These are phyloP conservation scores for Dipteronia dyeriana DNA, from an alignment of 345 rosid species.

Conservation along the genomic window DNA sequence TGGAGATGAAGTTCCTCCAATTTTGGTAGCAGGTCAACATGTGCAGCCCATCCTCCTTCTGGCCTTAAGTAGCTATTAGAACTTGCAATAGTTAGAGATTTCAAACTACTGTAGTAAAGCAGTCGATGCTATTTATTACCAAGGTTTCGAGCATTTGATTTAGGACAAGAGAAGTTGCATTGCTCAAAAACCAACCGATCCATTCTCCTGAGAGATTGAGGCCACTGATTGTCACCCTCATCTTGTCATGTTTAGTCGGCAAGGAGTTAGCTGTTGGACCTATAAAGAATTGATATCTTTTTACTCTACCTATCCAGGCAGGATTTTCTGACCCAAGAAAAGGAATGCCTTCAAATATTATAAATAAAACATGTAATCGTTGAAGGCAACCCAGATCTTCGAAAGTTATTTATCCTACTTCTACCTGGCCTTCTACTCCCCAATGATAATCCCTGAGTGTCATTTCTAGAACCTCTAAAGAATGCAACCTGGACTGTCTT, in stretches of 20 bases:
- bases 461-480: conserved; percentile 48
- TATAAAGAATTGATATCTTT: conserved; percentile 31
- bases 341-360: conserved; percentile 29
- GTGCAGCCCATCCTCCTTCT: conserved; percentile 35
- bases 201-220: conserved; percentile 31
- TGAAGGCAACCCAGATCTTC: conserved; percentile 28
- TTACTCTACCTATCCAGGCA: conserved; percentile 25
- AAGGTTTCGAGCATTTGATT: conserved; percentile 36
- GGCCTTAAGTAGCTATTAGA: conserved; percentile 31
- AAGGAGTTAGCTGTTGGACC: conserved; percentile 36
- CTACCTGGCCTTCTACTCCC: conserved; percentile 25
- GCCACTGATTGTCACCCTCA: conserved; percentile 32
- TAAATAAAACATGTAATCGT: conserved; percentile 20
- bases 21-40: conserved; percentile 34
- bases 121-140: conserved; percentile 24
- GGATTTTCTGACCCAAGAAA: conserved; percentile 29
- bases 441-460: conserved; percentile 40
- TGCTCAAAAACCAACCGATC: conserved; percentile 29
- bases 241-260: conserved; percentile 29
- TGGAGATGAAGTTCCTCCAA: conserved; percentile 41
- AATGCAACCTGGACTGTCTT: conserved; percentile 32
- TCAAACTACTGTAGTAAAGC: conserved; percentile 26
- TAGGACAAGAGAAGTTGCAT: conserved; percentile 31
- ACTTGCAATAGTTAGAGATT: conserved; percentile 29
- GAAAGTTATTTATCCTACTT: conserved; percentile 32